Evolutionary conservation across 1,284 basidiomycete species (phyloP).

Genomic region (Papiliotrema fonsecae): DNA sequence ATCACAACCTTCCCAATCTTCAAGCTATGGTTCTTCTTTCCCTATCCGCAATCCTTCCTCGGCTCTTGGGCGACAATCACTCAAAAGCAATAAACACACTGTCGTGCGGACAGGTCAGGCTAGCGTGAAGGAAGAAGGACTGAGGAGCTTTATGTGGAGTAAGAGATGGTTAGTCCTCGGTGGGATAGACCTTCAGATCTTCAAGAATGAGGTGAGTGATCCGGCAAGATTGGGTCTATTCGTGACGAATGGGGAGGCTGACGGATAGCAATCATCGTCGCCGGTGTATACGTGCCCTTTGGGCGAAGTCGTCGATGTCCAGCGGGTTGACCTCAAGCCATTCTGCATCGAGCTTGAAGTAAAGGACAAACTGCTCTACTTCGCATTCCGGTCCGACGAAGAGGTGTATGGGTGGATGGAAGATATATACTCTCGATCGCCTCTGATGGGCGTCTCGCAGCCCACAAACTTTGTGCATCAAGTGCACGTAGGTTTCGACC

Average conservation of each 20-base stretch:
- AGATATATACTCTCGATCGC: constrained; percentile 87
- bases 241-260: neutral
- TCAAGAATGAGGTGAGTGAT: constrained; percentile 77
- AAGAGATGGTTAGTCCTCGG: constrained; percentile 85
- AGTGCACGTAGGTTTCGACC: constrained; percentile 97
- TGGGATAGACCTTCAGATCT: constrained; percentile 73
- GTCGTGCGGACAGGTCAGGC: constrained; percentile 56
- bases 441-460: constrained; percentile 85
- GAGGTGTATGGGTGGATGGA: constrained; percentile 97
- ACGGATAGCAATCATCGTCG: constrained; percentile 30
- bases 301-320: constrained; percentile 76
- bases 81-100: constrained; percentile 11
- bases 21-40: constrained; percentile 32
- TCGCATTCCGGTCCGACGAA: constrained; percentile 75
- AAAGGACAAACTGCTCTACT: constrained; percentile 57
- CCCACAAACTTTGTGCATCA: constrained; percentile 98
- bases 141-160: constrained; percentile 88
- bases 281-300: constrained; percentile 48
- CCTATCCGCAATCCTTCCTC: constrained; percentile 21
- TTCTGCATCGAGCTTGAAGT: constrained; percentile 84
- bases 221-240: neutral
- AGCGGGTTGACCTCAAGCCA: constrained; percentile 86
- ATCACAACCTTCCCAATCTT: constrained; percentile 24
- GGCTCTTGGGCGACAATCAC: constrained; percentile 2
- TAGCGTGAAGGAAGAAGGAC: constrained; percentile 81